Base-by-base conservation (phyloP, 805 yeast genomes). In the Sungouiella blattae region DNA sequence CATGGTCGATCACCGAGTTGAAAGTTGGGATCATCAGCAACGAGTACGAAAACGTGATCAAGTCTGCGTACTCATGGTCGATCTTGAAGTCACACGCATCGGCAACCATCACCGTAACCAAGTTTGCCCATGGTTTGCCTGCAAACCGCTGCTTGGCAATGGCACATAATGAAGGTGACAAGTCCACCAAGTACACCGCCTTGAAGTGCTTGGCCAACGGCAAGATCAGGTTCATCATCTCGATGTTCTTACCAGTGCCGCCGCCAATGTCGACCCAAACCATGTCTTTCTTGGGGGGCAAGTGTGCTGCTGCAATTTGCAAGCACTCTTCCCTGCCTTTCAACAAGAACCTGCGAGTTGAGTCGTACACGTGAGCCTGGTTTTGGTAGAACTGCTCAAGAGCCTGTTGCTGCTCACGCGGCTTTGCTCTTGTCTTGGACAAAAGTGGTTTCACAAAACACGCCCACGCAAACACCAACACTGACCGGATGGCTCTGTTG, bases 211-310 rank as follows among this genome's bases (percentile, higher is more conserved):
- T 39, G 18, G 62, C 46, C 28, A 80, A 57, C 11, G 78, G 69
- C 32, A 73, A 60, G 30, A 77, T 61, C 28, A 65, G 53, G 53
- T 81, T 67, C 94, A 85, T 85, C 49, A 73, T 70, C 58, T 85
- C 93, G 49, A 85, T 80, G 60, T 85, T 85, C 58, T 78, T 70
- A 31, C 94, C 95, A 5, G 95, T 85, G 16, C 95, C 95, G 21
- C 94, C 94, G 33, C 94, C 95, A 51, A 86, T 74, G 54, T 83
- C 89, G 32, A 83, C 69, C 89, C 89, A 83, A 29, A 81, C 77
- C 29, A 81, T 60, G 18, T 57, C 58, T 34, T 62, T 65, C 23
- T 53, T 43, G 42, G 52, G 24, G 21, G 23, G 21, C 26, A 81
- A 58, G 55, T 83, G 88, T 17, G 80, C 57, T 20, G 66, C 69